phyloP scores from a whole-genome alignment of 2,329 filamentous ascomycete species.

The Aspergillus sp. region DNA sequence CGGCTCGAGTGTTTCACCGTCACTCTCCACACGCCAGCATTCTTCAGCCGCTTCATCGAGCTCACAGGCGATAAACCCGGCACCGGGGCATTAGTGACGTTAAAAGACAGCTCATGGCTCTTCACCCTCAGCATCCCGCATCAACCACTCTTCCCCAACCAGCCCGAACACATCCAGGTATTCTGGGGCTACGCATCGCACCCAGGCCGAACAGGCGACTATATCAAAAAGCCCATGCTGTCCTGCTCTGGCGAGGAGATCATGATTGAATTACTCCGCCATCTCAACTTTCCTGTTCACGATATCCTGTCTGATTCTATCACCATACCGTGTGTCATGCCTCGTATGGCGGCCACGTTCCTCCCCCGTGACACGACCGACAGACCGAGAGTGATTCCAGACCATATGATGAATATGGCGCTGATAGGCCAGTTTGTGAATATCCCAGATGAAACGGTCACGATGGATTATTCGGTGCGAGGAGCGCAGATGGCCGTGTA shows the following conservation, averaged over 20 bases:
- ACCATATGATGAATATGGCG: constrained; percentile 33
- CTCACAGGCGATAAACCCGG: constrained; percentile 29
- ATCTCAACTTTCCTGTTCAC: constrained; percentile 32
- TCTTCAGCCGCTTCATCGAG: constrained; percentile 20
- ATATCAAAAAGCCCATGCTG: constrained; percentile 37
- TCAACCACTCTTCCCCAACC: constrained; percentile 39
- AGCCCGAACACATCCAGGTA: constrained; percentile 28
- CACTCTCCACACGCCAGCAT: constrained; percentile 29
- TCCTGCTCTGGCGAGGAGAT: constrained; percentile 39
- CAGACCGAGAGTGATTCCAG: constrained; percentile 36
- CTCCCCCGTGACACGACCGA: constrained; percentile 30
- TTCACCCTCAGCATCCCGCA: constrained; percentile 37
- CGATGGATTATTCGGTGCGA: constrained; percentile 35
- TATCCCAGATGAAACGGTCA: constrained; percentile 34
- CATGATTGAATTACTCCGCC: constrained; percentile 33
- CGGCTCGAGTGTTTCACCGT: constrained; percentile 40
- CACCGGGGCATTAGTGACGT: constrained; percentile 31
- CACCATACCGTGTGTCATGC: constrained; percentile 37
- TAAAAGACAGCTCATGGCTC: constrained; percentile 39
- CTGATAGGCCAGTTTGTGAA: constrained; percentile 42
- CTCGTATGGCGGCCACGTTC: constrained; percentile 35
- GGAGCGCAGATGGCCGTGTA: constrained; percentile 34
- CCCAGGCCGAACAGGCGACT: constrained; percentile 31
- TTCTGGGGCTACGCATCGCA: constrained; percentile 40
- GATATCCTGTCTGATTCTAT: constrained; percentile 21